phyloP scores from a whole-genome alignment of 2,329 filamentous ascomycete genomes.

The Xylariales sp. region DNA sequence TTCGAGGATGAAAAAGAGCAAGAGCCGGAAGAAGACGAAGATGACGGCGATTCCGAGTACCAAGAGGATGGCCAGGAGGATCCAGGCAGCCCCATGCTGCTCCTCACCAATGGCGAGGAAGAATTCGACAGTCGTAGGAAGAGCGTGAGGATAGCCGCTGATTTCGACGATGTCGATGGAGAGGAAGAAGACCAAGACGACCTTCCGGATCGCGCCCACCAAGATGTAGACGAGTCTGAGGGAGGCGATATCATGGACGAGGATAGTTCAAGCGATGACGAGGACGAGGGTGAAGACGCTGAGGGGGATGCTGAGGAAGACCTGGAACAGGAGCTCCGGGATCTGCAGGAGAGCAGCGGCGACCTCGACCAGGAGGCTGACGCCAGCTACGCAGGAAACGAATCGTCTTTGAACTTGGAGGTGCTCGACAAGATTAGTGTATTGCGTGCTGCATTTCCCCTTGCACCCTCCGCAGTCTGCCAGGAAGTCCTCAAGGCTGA shows the following conservation, averaged over 20 bases:
- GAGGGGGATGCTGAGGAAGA: conserved; percentile 29
- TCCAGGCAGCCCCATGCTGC: conserved; percentile 24
- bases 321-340: conserved; percentile 37
- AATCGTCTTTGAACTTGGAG: conserved; percentile 13
- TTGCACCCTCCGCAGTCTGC: conserved; percentile 27
- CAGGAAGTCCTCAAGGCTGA: conserved; percentile 30
- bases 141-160: conserved; percentile 20
- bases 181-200: conserved; percentile 7
- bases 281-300: conserved; percentile 17
- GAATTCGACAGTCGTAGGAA: conserved; percentile 11
- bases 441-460: conserved; percentile 40
- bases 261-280: conserved; percentile 8
- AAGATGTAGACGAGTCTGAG: not conserved
- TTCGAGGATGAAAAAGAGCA: conserved; percentile 27
- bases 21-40: conserved; percentile 23
- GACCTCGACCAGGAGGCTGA: not conserved
- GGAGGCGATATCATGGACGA: not conserved
- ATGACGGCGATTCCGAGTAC: conserved; percentile 26
- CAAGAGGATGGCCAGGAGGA: conserved; percentile 27
- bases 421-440: conserved; percentile 28
- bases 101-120: conserved; percentile 27
- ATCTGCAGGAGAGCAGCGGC: conserved; percentile 35
- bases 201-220: conserved; percentile 1
- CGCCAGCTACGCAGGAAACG: conserved; percentile 14
- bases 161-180: conserved; percentile 20